These are phyloP conservation scores for Cryptomeria japonica DNA, from an alignment of 75 land plant genomes.

Conservation along the genomic window DNA sequence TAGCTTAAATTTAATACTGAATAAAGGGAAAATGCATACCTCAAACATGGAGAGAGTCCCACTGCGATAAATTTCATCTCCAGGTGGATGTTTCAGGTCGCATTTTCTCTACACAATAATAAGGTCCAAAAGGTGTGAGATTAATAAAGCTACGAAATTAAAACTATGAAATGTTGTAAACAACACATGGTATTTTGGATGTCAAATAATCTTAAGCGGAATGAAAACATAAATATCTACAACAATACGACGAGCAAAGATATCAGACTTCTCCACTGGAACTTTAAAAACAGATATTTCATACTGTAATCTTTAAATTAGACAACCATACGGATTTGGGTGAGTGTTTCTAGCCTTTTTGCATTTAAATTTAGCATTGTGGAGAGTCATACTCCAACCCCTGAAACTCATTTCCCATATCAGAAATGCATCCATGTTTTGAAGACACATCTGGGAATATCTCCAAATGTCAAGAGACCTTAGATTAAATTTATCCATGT, in stretches of 20 bases:
- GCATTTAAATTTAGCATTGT: neutral
- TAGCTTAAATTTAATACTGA: neutral
- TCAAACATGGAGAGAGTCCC: constrained; percentile 98
- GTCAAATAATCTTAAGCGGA: neutral
- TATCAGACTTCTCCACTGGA: no score
- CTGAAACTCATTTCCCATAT: no score
- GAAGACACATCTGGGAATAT: no score
- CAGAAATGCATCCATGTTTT: no score
- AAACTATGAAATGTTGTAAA: neutral
- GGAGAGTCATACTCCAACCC: no score
- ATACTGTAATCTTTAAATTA: no score
- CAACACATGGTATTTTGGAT: neutral
- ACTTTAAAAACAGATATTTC: neutral
- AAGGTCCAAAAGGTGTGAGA: neutral
- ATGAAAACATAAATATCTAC: neutral
- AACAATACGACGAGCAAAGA: neutral
- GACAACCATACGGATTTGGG: neutral
- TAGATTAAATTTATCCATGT: no score
- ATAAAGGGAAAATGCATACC: constrained; percentile 24
- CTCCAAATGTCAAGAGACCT: no score
- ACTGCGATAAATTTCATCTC: constrained; percentile 93
- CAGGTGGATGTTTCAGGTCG: constrained; percentile 97
- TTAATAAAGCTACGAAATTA: neutral
- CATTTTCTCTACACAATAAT: constrained; percentile 70
- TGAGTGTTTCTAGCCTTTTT: neutral